phyloP scores from a whole-genome alignment of 352 stramenopile species.

The Thraustotheca clavata region DNA sequence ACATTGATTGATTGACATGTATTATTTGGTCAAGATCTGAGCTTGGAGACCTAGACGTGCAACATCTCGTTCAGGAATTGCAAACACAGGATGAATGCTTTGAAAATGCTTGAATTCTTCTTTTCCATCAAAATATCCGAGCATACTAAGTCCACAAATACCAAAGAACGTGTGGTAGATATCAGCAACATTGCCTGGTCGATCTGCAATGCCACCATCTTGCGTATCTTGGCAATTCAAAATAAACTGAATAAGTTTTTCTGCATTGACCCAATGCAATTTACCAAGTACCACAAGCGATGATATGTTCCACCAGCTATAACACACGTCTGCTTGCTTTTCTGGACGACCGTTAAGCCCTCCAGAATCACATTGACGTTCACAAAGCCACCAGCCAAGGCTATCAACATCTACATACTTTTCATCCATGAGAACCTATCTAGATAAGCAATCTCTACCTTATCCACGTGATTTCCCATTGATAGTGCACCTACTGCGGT shows the following conservation, averaged over 20 bases:
- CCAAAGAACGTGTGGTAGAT: slow-evolving; percentile 99
- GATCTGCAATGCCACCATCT: slow-evolving; percentile 97
- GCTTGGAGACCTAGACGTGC: slow-evolving; percentile 75
- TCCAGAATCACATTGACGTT: slow-evolving; percentile 95
- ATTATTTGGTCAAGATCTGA: slow-evolving; percentile 41
- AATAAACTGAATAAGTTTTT: slow-evolving; percentile 92
- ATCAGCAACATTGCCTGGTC: slow-evolving; percentile 93
- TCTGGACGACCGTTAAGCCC: slow-evolving; percentile 95
- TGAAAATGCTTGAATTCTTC: slow-evolving; percentile 65
- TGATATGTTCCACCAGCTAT: slow-evolving; percentile 99
- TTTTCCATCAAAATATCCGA: slow-evolving; percentile 87
- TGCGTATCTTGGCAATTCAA: slow-evolving; percentile 95
- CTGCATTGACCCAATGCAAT: slow-evolving; percentile 92
- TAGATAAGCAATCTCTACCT: not conserved
- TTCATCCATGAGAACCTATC: not conserved
- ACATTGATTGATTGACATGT: too few species aligned
- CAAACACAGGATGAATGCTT: slow-evolving; percentile 93
- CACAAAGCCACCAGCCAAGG: slow-evolving; percentile 95
- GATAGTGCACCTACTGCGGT: slow-evolving; percentile 94
- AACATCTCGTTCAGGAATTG: slow-evolving; percentile 88
- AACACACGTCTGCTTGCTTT: slow-evolving; percentile 99
- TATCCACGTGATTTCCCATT: slow-evolving; percentile 43
- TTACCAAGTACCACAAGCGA: slow-evolving; percentile 93
- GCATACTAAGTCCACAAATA: slow-evolving; percentile 90
- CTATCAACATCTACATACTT: slow-evolving; percentile 83